These are phyloP conservation scores for Fragilariopsis cylindrus DNA, from an alignment of 108 stramenopile species.

Conservation along the genomic window DNA sequence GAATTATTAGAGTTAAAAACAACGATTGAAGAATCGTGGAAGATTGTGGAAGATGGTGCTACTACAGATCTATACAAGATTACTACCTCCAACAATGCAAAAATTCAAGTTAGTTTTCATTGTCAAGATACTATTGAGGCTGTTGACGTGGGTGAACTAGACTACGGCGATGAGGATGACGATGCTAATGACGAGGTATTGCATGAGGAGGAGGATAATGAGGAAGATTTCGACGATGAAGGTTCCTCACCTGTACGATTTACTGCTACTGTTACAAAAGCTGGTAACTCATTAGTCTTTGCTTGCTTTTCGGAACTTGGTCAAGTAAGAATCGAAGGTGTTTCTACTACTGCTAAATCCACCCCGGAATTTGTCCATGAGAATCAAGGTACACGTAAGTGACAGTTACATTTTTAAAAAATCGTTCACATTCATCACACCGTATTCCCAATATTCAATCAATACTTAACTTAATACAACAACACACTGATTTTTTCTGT, in stretches of 20 bases:
- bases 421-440: constrained; percentile 36
- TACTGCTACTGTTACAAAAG: constrained; percentile 67
- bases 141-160: neutral
- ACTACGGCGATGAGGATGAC: constrained; percentile 15
- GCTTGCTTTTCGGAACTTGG: constrained; percentile 53
- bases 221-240: constrained; percentile 42
- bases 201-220: constrained; percentile 34
- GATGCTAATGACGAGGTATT: neutral
- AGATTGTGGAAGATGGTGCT: constrained; percentile 49
- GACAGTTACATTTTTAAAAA: no score
- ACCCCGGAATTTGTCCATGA: constrained; percentile 29
- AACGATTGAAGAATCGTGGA: constrained; percentile 41
- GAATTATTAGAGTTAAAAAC: constrained; percentile 30
- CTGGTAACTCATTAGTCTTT: constrained; percentile 68
- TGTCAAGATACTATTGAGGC: constrained; percentile 74
- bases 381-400: constrained; percentile 20
- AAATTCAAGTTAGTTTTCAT: constrained; percentile 74
- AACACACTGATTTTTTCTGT: constrained; percentile 21
- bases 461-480: constrained; percentile 26
- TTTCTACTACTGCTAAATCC: constrained; percentile 28
- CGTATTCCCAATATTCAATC: constrained; percentile 26
- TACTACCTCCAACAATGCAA: constrained; percentile 26
- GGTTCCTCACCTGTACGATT: constrained; percentile 55
- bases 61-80: constrained; percentile 31
- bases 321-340: constrained; percentile 50